A percentile compares a stretch with the other conserved stretches of the same genome.
Conservation (phyloP, 2,329 filamentous ascomycete genomes). For the Thermothelomyces thermophilus region DNA sequence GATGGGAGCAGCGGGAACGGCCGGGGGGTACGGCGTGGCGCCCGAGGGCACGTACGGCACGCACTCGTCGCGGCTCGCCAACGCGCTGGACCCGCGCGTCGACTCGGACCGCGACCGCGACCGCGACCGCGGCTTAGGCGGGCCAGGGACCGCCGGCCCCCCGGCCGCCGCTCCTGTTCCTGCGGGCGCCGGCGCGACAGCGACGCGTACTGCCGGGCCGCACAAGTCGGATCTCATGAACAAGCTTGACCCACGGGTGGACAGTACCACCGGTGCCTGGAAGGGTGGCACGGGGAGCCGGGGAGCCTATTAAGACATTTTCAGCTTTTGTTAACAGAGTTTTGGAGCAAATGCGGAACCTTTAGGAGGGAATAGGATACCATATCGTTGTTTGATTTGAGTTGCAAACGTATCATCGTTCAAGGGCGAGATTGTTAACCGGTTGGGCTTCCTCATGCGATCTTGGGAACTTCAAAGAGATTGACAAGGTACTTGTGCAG, state of each 20-base stretch:
- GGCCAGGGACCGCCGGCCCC: not conserved
- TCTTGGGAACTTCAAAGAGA: too few relatives aligned
- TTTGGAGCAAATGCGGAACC: not conserved
- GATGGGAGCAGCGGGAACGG: not conserved
- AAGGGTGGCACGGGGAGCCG: slow-evolving; percentile 2
- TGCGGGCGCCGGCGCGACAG: slow-evolving; percentile 11
- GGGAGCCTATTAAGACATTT: not conserved
- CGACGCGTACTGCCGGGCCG: slow-evolving; percentile 37
- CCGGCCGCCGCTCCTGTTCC: not conserved
- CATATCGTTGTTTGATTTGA: too few relatives aligned
- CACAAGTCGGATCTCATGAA: slow-evolving; percentile 37
- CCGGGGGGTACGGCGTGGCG: not conserved
- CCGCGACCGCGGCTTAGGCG: not conserved
- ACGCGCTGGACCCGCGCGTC: slow-evolving; percentile 21
- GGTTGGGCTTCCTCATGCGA: too few relatives aligned
- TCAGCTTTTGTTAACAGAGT: too few relatives aligned
- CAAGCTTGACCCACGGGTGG: slow-evolving; percentile 37
- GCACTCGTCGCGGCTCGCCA: slow-evolving; percentile 17
- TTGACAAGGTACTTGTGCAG: too few relatives aligned
- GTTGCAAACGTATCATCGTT: too few relatives aligned
- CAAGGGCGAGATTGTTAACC: too few relatives aligned
- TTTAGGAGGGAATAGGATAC: not conserved
- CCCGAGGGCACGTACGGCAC: slow-evolving; percentile 21
- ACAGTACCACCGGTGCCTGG: slow-evolving; percentile 27
- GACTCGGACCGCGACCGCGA: slow-evolving; percentile 16